Evolutionary conservation across 495 filamentous ascomycete genomes (phyloP).

Genomic region (Penicillium nucicola): DNA sequence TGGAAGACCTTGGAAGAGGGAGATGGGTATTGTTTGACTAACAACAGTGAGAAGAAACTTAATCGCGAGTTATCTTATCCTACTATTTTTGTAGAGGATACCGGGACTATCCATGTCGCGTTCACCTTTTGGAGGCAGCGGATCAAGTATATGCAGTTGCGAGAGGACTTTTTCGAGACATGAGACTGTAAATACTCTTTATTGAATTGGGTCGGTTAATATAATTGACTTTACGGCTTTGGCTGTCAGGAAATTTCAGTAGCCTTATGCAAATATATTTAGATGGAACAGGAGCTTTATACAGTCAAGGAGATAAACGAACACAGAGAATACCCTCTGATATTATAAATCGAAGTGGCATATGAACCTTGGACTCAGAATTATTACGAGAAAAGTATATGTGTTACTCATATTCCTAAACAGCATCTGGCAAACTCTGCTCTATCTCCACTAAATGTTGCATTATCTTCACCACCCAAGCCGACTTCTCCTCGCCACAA

Average conservation of each 20-base stretch:
- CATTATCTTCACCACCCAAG: conserved; percentile 24
- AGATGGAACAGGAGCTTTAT: too few species aligned
- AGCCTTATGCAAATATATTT: too few species aligned
- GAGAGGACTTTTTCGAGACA: conserved; percentile 15
- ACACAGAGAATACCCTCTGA: too few species aligned
- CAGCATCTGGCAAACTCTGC: conserved; percentile 20
- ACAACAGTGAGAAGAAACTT: conserved; percentile 23
- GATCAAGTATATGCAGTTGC: conserved; percentile 20
- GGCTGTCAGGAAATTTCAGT: too few species aligned
- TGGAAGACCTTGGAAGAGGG: conserved; percentile 20
- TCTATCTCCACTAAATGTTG: conserved; percentile 19
- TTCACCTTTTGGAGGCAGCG: conserved; percentile 27
- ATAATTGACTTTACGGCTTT: too few species aligned
- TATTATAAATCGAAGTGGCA: too few species aligned
- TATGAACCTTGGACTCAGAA: too few species aligned
- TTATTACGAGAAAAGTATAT: too few species aligned
- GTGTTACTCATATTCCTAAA: not conserved
- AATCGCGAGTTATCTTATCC: conserved; percentile 26
- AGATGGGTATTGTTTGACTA: conserved; percentile 24
- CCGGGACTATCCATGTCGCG: conserved; percentile 16
- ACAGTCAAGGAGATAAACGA: too few species aligned
- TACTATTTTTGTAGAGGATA: conserved; percentile 14
- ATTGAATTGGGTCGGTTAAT: too few species aligned
- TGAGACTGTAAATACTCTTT: too few species aligned
- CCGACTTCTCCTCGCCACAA: conserved; percentile 17